Base-by-base conservation (phyloP, 2,329 filamentous ascomycete genomes). In the Periglandula ipomoeae region DNA sequence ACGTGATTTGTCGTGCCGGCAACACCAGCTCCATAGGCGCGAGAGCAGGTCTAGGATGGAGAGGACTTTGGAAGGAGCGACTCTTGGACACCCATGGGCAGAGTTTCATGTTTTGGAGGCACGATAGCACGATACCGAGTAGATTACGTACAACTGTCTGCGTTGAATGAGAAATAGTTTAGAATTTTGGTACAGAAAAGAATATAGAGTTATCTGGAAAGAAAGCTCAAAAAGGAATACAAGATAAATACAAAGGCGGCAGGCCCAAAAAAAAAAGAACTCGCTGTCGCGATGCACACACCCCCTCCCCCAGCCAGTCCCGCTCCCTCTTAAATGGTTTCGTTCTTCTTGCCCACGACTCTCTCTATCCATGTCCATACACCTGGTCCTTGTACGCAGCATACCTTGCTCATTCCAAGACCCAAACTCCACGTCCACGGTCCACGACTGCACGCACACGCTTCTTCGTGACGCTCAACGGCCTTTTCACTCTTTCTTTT, bases 1-100 rank as follows among this genome's bases (percentile, higher is more conserved):
- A 56, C 54, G 52, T 59, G 59, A 65, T 65, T 65, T 60, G 61
- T 41, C 53, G 53, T 47, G 15, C 20, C 27, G 13, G 49, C 37
- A 47, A 40, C 46, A 44, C 27, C 32, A 35, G 48, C 52, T 48
- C 47, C 47, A 47, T 39, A 44, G 38, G 39, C 49, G 20, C 34
- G 46, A 40, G 37, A 22, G 37, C 9, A 19, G n/a, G 17, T 22
- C n/a, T 19, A 19, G 10, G 5, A 6, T n/a, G 34, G 30, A 20
- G 34, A 13, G n/a, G 34, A 19, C n/a, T n/a, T n/a, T 17, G 34
- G 34, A 37, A 38, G 8, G 35, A 10, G 35, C 35, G 19, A 38
- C 35, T 20, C 17, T n/a, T 32, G 27, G 3, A 32, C 7, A 13
- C 9, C 27, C n/a, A n/a, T n/a, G n/a, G n/a, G n/a, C n/a, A n/a